These are phyloP conservation scores for Aspergillus sp. DNA, from an alignment of 2,329 filamentous ascomycete species.

Conservation along the genomic window DNA sequence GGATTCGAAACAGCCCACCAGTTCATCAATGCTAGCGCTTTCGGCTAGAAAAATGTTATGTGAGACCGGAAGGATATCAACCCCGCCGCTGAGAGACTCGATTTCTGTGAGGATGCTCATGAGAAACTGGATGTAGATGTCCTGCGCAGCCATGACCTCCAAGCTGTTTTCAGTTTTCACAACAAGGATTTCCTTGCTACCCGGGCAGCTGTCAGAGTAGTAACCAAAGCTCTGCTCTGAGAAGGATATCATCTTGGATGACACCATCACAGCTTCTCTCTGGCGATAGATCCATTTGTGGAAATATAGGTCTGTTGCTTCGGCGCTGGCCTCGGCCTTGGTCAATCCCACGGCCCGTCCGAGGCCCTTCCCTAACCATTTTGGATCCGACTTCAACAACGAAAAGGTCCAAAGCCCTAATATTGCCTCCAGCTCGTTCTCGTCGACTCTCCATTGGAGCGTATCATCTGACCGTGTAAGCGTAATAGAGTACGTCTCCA, in stretches of 20 bases:
- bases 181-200: constrained; percentile 21
- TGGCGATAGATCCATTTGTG: constrained; percentile 35
- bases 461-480: constrained; percentile 23
- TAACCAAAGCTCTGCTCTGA: constrained; percentile 23
- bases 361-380: constrained; percentile 17
- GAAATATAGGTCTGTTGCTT: constrained; percentile 27
- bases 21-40: constrained; percentile 23
- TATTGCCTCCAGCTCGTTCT: constrained; percentile 30
- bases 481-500: constrained; percentile 17
- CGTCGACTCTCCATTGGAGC: constrained; percentile 25
- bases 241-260: constrained; percentile 16
- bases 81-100: constrained; percentile 14
- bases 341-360: constrained; percentile 24
- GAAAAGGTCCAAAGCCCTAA: constrained; percentile 36
- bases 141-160: constrained; percentile 32
- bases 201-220: background rate
- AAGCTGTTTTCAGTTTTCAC: constrained; percentile 24
- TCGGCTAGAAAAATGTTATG: constrained; percentile 17
- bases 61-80: constrained; percentile 16
- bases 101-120: constrained; percentile 14
- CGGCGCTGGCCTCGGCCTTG: constrained; percentile 16
- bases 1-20: constrained; percentile 25
- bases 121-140: constrained; percentile 35
- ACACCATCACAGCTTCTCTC: constrained; percentile 21
- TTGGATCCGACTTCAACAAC: constrained; percentile 20